Base-by-base conservation (phyloP, 2,329 filamentous ascomycete genomes). In the Lachnellula arida region DNA sequence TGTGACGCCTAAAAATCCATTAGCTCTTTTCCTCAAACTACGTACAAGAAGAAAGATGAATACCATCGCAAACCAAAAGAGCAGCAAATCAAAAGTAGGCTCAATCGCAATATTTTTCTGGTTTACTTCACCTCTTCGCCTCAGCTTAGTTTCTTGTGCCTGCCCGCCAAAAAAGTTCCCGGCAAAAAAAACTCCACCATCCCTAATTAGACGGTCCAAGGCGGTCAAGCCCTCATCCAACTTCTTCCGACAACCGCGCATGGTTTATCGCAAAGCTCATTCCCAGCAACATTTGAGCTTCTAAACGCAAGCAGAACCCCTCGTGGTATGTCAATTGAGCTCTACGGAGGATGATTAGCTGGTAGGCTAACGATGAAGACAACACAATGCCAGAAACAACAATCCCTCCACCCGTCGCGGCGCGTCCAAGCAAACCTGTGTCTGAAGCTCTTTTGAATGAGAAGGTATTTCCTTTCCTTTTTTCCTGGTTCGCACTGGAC, bases 381-480 rank as follows among this genome's bases (percentile, higher is more conserved):
- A 39, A 11, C 52, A 60, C 46, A 43, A 69, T 70, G 67, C 58
- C 67, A 43, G 68, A 69, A 57, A 66, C 67, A 40, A 65, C 65
- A 57, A 49, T 82, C 65, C 80, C 85, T 63, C 77, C 83, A 64
- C 79, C 84, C 67, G 80, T 81, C 73, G 80, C 84, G 63, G 81
- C 87, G 74, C 85, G 90, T 67, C 78, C 84, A 61, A 82, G 76
- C 71, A 82, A 83, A 75, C 93, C 94, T 63, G 88, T 97, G 77
- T 97, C 93, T 81, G 94, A 99, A 81, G 90, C 93, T 71, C 85
- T 99, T 70, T 84, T 99, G 72, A 97, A 97, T 77, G 94, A 99
- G 79, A 99, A 99, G 91, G 94, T 97, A 61, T 53, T 53, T 54
- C 35, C 2, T 49, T 34, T 28, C 35, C 48, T 32, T 28, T 39